These are phyloP conservation scores for Yarrowia porcina DNA, from an alignment of 805 yeast genomes.

Conservation along the genomic window DNA sequence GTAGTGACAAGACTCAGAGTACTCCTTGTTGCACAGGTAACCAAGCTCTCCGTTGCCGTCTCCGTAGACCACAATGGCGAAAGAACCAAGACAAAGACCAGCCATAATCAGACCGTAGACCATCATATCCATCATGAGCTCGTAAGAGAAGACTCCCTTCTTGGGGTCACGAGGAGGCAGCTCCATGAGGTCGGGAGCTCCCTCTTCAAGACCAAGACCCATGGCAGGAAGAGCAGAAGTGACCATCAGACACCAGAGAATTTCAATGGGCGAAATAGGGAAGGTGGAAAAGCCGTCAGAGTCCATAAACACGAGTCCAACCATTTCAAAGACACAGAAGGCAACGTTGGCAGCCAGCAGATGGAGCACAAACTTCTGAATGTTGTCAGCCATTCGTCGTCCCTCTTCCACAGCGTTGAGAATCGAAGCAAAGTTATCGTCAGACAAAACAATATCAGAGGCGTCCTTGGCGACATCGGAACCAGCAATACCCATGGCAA, in stretches of 20 bases:
- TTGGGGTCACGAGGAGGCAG: conserved; percentile 59
- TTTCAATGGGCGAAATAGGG: conserved; percentile 77
- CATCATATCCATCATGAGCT: conserved; percentile 64
- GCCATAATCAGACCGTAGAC: conserved; percentile 76
- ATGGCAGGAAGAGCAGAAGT: conserved; percentile 82
- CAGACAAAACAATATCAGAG: conserved; percentile 69
- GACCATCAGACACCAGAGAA: conserved; percentile 72
- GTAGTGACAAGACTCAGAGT: conserved; percentile 48
- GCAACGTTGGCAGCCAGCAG: conserved; percentile 70
- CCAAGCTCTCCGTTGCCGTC: conserved; percentile 67
- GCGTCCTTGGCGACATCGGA: conserved; percentile 86
- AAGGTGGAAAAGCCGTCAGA: conserved; percentile 65
- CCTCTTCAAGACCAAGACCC: conserved; percentile 72
- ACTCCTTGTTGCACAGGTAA: conserved; percentile 53
- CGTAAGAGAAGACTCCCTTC: conserved; percentile 60
- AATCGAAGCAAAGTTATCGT: conserved; percentile 76
- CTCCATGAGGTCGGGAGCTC: conserved; percentile 59
- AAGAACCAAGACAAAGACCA: conserved; percentile 60
- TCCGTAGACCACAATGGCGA: conserved; percentile 64
- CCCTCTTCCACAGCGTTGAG: conserved; percentile 81
- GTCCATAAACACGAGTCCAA: conserved; percentile 72
- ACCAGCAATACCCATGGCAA: conserved; percentile 80
- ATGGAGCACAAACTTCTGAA: conserved; percentile 74
- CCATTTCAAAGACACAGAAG: conserved; percentile 62
- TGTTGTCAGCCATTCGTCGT: conserved; percentile 72